Evolutionary conservation across 306 rosid species (phyloP).

Genomic region (Malus sylvestris): DNA sequence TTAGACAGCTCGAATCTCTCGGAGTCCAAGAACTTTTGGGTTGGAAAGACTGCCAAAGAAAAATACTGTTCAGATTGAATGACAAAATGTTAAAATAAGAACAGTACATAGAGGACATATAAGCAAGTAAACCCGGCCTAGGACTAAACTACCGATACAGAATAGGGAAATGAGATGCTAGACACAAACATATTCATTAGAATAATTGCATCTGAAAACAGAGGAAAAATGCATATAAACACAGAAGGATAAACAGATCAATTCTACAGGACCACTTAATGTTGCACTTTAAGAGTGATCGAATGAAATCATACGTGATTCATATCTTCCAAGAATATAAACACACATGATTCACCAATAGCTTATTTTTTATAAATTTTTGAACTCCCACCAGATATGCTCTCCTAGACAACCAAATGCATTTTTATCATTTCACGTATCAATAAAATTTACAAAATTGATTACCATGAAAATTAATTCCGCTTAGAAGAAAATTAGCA

Average conservation of each 20-base stretch:
- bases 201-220: neutral
- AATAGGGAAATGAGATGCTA: neutral
- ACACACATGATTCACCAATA: neutral
- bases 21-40: slow-evolving; percentile 74
- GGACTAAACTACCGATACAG: too few species aligned
- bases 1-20: slow-evolving; percentile 62
- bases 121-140: too few species aligned
- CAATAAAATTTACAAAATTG: neutral
- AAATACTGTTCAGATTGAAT: slow-evolving; percentile 10
- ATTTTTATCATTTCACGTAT: neutral
- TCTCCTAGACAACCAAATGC: neutral
- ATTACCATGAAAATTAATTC: neutral
- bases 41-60: slow-evolving; percentile 64
- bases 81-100: slow-evolving; percentile 8
- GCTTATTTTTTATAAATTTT: neutral
- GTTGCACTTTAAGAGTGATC: neutral
- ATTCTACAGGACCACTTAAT: neutral
- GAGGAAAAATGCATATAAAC: neutral
- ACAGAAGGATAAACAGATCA: neutral
- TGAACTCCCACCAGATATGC: neutral
- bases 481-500: neutral
- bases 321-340: neutral
- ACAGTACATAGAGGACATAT: neutral
- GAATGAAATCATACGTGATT: neutral
- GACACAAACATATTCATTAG: neutral